Percentiles rank a stretch among this genome's conserved stretches.
Evolutionary conservation across 192 early-diverging fungal species (phyloP).

Genomic region (Coemansia sp.): DNA sequence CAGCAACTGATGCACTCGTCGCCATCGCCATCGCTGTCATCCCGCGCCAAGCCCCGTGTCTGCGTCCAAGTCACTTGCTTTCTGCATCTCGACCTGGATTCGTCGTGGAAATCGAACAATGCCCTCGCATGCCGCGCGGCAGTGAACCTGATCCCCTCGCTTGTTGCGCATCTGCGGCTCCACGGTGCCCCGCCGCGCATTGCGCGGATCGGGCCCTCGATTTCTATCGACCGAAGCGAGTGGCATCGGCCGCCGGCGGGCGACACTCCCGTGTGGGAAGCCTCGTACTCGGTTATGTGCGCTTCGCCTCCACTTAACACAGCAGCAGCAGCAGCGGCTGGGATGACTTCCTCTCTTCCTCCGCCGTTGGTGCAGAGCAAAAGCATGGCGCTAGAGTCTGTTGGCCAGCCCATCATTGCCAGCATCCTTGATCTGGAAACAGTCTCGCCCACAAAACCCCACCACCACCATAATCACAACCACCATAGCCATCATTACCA

Average conservation of each 20-base stretch:
- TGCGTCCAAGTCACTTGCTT: constrained; percentile 52
- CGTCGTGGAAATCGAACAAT: constrained; percentile 43
- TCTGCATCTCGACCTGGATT: constrained; percentile 40
- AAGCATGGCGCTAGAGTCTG: background rate
- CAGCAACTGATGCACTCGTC: background rate
- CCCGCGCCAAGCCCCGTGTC: constrained; percentile 21
- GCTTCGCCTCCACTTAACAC: background rate
- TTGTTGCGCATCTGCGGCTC: constrained; percentile 46
- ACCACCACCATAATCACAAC: too few relatives aligned
- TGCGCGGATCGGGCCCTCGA: constrained; percentile 33
- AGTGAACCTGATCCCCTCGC: constrained; percentile 44
- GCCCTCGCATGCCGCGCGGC: constrained; percentile 40
- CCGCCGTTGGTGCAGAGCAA: constrained; percentile 1
- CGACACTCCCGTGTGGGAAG: constrained; percentile 15
- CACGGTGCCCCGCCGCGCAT: constrained; percentile 43
- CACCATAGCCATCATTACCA: background rate
- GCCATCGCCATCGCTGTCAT: background rate
- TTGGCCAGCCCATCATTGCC: constrained; percentile 22
- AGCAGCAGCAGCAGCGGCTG: too few relatives aligned
- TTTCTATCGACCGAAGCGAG: constrained; percentile 41
- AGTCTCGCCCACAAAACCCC: background rate
- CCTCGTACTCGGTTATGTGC: constrained; percentile 20
- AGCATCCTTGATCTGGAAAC: constrained; percentile 22
- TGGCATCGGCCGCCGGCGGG: constrained; percentile 15
- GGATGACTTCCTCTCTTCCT: background rate